Base-by-base conservation (phyloP, 345 rosid species). In the Eutrema yunnanense region DNA sequence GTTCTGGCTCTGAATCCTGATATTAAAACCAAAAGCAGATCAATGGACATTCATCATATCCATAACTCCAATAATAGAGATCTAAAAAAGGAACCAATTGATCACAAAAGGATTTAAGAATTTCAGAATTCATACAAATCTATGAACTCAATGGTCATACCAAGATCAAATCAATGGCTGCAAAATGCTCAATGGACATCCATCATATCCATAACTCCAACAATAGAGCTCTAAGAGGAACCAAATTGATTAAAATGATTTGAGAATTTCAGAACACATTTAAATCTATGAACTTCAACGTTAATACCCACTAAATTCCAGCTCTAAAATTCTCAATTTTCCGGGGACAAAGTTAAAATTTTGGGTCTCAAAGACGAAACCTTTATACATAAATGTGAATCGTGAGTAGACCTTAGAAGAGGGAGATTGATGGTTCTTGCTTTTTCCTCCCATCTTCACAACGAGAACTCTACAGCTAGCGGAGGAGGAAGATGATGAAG, bases 1-100 rank as follows among this genome's bases (percentile, higher is more conserved):
- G 89, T 41, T 82, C 72, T 46, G 85, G 65, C 44, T 86, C 87
- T n/a, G 93, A 84, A 47, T 75, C 91, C 97, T 87, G 79, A 19
- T 13, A 73, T 16, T 14, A 14, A 34, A 9, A 19, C 8, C 13
- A 12, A 81, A 76, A 59, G 59, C 37, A 56, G 37, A 64, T 69
- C 50, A 79, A 61, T 59, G 64, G 36, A 13, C 19, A 27, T 49
- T 9, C 40, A 56, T 22, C 65, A 58, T 11, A 26, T 46, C 38
- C 10, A n/a, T 32, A 33, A 6, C 43, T 43, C 7, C 36, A 9
- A 14, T 29, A 8, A 10, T 3, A 32, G 16, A 62, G 65, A 38
- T 50, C 13, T 50, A 19, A 16, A 16, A 16, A 16, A 16, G 16
- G 16, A 16, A 16, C 16, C 16, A 16, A 16, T 16, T 16, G 16